These are phyloP conservation scores for Passiflora organensis DNA, from an alignment of 345 rosid species.

Conservation along the genomic window DNA sequence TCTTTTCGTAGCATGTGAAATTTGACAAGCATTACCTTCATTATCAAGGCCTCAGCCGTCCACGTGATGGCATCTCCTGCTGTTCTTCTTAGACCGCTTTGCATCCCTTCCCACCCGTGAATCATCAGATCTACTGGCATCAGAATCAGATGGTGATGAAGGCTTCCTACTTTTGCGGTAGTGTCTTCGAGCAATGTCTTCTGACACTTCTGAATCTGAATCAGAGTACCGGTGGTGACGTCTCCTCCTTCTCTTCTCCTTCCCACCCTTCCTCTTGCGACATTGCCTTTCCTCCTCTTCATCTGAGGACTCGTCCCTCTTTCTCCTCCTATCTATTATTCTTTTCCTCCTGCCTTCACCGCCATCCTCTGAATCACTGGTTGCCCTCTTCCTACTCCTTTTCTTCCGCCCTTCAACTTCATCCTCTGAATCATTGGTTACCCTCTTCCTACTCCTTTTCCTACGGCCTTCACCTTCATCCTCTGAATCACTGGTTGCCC, in stretches of 20 bases:
- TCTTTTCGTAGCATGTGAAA: too few relatives aligned
- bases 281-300: constrained; percentile 33
- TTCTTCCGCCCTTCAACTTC: constrained; percentile 73
- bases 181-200: constrained; percentile 34
- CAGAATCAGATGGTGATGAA: constrained; percentile 44
- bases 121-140: constrained; percentile 41
- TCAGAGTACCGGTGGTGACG: constrained; percentile 36
- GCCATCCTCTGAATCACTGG: too few relatives aligned
- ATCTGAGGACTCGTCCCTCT: constrained; percentile 39
- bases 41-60: constrained; percentile 3
- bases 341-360: too few relatives aligned
- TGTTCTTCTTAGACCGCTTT: constrained; percentile 49
- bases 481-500: constrained; percentile 51
- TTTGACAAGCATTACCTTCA: constrained; percentile 1
- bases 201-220: constrained; percentile 37
- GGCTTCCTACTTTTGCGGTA: constrained; percentile 52
- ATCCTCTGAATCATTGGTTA: too few relatives aligned
- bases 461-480: constrained; percentile 46
- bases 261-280: constrained; percentile 36
- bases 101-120: constrained; percentile 55
- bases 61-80: constrained; percentile 39
- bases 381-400: too few relatives aligned
- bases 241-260: constrained; percentile 47
- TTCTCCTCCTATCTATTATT: constrained; percentile 64
- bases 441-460: constrained; percentile 50